Evolutionary conservation across 768 basidiomycete genomes (phyloP).

Genomic region (Podaxis sp.): DNA sequence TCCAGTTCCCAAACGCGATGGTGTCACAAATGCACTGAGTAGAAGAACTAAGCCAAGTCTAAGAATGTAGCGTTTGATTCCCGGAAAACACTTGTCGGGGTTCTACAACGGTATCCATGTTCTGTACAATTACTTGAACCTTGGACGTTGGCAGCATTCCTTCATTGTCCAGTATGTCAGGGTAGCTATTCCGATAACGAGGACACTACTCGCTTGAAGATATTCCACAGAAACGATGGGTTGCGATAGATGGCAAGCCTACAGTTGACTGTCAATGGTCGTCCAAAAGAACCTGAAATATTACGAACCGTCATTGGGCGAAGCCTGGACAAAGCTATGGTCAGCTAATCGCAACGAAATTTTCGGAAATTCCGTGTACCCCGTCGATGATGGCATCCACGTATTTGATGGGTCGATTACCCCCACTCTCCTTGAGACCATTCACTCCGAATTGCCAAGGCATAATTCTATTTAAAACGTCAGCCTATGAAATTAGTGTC

Average conservation of each 20-base stretch:
- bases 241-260: conserved; percentile 50
- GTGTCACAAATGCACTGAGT: no score
- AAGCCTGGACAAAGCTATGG: conserved; percentile 29
- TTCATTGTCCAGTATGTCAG: conserved; percentile 13
- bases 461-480: conserved; percentile 33
- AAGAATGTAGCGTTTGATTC: no score
- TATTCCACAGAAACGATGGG: conserved; percentile 44
- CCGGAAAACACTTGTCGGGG: not conserved
- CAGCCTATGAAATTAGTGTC: not conserved
- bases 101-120: not conserved
- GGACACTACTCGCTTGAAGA: conserved; percentile 38
- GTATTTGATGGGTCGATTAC: conserved; percentile 52
- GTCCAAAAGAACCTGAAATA: not conserved
- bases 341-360: not conserved
- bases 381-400: conserved; percentile 48
- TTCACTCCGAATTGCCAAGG: conserved; percentile 56
- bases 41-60: no score
- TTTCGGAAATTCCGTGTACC: conserved; percentile 18
- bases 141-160: conserved; percentile 31
- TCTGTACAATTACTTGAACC: conserved; percentile 20
- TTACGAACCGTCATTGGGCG: conserved; percentile 48
- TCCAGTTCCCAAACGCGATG: no score
- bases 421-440: conserved; percentile 44
- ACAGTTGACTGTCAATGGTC: not conserved
- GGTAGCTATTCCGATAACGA: not conserved